Evolutionary conservation across 2,329 filamentous ascomycete species (phyloP), one percentile per base, ranked within the genome.

Genomic region (Biscogniauxia sp.): DNA sequence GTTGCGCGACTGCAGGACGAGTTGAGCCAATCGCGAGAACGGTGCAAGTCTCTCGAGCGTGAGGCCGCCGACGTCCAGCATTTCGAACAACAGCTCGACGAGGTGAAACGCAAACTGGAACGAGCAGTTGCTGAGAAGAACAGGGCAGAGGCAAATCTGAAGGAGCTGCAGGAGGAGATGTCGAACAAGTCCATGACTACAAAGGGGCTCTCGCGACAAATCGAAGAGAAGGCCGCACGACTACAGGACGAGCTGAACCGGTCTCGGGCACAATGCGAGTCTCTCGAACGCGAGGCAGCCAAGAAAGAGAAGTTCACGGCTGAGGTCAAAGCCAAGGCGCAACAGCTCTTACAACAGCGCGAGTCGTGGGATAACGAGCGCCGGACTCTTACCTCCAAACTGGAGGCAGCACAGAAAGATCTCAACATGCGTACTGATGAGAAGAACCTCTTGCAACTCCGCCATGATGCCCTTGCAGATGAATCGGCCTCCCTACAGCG

Each of bases 141-240:
- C 20, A 80, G 82, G 28, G 86, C 86, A 1, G 83, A 87, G 67
- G 77, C 75, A 6, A 82, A 89, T 61, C 76, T 89, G 17, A 82
- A 87, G 67, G 86, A 89, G 69, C 79, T 93, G 23, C 89, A 91
- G 63, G 88, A 91, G 57, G 90, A 93, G 68, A 86, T 93, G 82
- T 84, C 89, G 20, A 88, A 93, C 75, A 93, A 92, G 68, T 93
- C 90, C 0, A 83, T 92, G 45, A 86, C 86, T 57, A 90, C 89
- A 13, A 92, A 90, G 71, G 89, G 88, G 1, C 80, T 92, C 8
- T 90, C 86, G 56, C 84, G 89, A 32, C 90, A 93, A 74, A 82
- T 92, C 19, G 89, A 93, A 69, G 89, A 91, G 66, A 91, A 87
- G 73, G 78, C 86, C 8, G 77, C 80, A 56, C 85, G 86, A 32